Evolutionary conservation across 495 filamentous ascomycete species (phyloP), one percentile per base, ranked within the genome.

Genomic region (Corynascus novoguineensis): DNA sequence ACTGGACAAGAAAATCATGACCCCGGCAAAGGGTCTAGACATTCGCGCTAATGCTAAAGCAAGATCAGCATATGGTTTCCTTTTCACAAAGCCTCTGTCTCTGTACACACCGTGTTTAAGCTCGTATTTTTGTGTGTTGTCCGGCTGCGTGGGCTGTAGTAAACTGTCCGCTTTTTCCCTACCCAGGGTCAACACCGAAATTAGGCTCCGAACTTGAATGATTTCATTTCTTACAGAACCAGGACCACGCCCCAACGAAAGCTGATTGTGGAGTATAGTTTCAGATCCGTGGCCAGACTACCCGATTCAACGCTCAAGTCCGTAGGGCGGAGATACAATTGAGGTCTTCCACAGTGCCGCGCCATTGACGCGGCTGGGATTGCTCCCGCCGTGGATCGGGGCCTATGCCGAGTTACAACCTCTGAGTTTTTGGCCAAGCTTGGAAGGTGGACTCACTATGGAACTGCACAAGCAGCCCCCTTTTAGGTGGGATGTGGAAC

Each of bases 211-310:
- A 9, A 10, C n/a, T n/a, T n/a, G n/a, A n/a, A n/a, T n/a, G n/a
- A n/a, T n/a, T n/a, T n/a, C n/a, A 10, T 2, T 28, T 10, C 38
- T 1, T n/a, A 54, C 51, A 54, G 1, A 1, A 34, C 5, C 6
- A 54, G 11, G 11, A 54, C 28, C 5, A 40, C 40, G 1, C 51
- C 51, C 51, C 51, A 54, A 17, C 51, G 38, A 27, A 45, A n/a
- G 28, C 38, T 25, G 1, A 54, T 38, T 1, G 24, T 21, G 5
- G 37, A n/a, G 28, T 54, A 54, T 2, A 34, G 15, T 2, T 17
- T 34, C 9, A 53, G 9, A 11, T 31, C 44, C 6, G 21, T 29
- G 0, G 12, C 25, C 7, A 29, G 32, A 0, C 0, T 14, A 4
- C 14, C n/a, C 0, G 7, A 9, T 4, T 53, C 38, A n/a, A 28